phyloP scores from a whole-genome alignment of 2,329 filamentous ascomycete genomes.

The Cadophora luteo-olivacea region DNA sequence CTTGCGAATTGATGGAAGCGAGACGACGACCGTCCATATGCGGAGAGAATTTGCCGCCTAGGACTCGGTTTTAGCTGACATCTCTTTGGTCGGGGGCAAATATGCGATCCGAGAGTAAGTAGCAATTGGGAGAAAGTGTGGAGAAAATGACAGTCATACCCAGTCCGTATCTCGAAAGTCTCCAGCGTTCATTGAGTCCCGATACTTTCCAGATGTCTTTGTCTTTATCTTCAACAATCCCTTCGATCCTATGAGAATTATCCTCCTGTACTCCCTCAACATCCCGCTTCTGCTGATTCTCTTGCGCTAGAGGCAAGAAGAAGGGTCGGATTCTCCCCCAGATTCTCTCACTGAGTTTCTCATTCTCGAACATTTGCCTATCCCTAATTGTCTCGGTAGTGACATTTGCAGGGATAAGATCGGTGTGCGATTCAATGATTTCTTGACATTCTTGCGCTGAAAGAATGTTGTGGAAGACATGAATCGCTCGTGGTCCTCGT shows the following conservation, averaged over 20 bases:
- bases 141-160: slow-evolving; percentile 17
- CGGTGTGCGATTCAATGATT: not conserved
- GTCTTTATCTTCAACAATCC: slow-evolving; percentile 30
- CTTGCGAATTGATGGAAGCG: slow-evolving; percentile 21
- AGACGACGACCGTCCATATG: slow-evolving; percentile 29
- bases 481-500: not conserved
- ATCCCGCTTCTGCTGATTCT: not conserved
- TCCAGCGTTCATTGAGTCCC: slow-evolving; percentile 31
- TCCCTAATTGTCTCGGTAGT: not conserved
- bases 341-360: not conserved
- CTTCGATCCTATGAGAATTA: not conserved
- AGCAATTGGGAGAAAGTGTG: not conserved
- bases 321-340: not conserved
- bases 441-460: not conserved
- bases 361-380: not conserved
- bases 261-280: not conserved
- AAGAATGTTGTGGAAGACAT: not conserved
- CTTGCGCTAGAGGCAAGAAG: not conserved
- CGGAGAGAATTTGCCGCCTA: slow-evolving; percentile 32
- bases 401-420: not conserved
- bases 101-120: not conserved
- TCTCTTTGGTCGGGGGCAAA: not conserved
- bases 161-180: slow-evolving; percentile 28
- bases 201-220: slow-evolving; percentile 22
- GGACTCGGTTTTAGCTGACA: not conserved